Base-by-base conservation (phyloP, 129 eudicot genomes). In the Tagetes erecta region DNA sequence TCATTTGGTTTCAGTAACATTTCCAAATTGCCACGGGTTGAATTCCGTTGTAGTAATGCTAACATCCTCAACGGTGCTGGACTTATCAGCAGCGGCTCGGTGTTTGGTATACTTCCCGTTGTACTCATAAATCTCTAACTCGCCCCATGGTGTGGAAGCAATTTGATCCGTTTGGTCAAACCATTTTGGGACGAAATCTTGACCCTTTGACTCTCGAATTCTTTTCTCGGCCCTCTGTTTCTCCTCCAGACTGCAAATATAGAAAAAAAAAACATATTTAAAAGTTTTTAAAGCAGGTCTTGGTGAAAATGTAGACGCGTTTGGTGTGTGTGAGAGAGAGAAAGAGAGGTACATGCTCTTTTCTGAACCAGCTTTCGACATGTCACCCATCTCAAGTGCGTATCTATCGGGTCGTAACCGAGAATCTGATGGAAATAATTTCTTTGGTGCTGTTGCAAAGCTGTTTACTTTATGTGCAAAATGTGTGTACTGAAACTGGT, bases 91-190 rank as follows among this genome's bases (percentile, higher is more conserved):
- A 37, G 89, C 80, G 41, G 87, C 87, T 51, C 97, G 84, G 49
- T 88, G 91, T 72, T 90, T 83, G 5, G 65, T 1, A 72, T 94
- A 94, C 68, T 86, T 91, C 11, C 96, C 96, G 33, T 94, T 90
- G 76, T 73, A 90, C 33, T 80, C 84, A 3, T 90, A 94, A 7
- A 94, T 81, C 73, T 94, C 98, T 85, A 94, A 71, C 1, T 94
- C 98, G 8, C 97, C 98, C 98, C 98, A 94, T 1, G 98, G 98
- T 2, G 97, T 94, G n/a, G 96, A 74, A 57, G 92, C 78, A 42
- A 79, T 62, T 78, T 94, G 97, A 56, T 79, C 84, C 0, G 97
- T 80, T 67, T 33, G 66, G 53, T 94, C 89, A 59, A 94, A 94
- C 98, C 98, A 94, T 79, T 79, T 88, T 9, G 98, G 96, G 2